Conservation (phyloP, 805 yeast species). For the Candida pini region DNA sequence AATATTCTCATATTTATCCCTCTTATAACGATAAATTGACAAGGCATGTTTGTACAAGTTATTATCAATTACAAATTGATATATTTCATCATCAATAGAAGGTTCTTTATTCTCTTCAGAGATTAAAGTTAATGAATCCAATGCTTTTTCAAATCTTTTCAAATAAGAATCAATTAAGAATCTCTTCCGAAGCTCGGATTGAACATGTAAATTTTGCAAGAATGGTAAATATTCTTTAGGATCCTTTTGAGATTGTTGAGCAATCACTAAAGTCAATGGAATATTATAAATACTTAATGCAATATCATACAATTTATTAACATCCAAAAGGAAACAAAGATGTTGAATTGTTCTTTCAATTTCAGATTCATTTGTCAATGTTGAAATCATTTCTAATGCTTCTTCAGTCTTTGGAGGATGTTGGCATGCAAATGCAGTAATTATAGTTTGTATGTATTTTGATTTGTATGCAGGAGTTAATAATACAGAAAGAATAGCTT, state of each 20-base stretch:
- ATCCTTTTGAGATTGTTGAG: conserved; percentile 96
- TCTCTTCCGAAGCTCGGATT: conserved; percentile 57
- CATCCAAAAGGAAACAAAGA: conserved; percentile 86
- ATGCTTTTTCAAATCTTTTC: conserved; percentile 62
- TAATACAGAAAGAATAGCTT: conserved; percentile 56
- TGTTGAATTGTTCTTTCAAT: conserved; percentile 68
- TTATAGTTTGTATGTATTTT: conserved; percentile 65
- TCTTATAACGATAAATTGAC: conserved; percentile 51
- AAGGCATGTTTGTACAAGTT: conserved; percentile 67
- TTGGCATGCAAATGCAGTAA: conserved; percentile 91
- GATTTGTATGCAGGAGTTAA: conserved; percentile 43
- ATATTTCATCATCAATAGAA: conserved; percentile 49
- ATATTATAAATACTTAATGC: conserved; percentile 82
- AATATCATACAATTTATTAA: conserved; percentile 70
- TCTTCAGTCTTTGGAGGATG: conserved; percentile 77
- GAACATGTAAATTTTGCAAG: conserved; percentile 69
- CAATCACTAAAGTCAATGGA: conserved; percentile 71
- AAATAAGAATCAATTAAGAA: conserved; percentile 78
- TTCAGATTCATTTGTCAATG: conserved; percentile 40
- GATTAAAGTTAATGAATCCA: conserved; percentile 54
- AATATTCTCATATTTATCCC: conserved; percentile 46
- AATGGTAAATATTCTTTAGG: conserved; percentile 96
- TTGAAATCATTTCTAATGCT: conserved; percentile 62
- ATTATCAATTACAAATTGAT: conserved; percentile 65
- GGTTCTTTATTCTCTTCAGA: conserved; percentile 29